phyloP scores from a whole-genome alignment of 306 rosid species.

The Vigna hirtella region DNA sequence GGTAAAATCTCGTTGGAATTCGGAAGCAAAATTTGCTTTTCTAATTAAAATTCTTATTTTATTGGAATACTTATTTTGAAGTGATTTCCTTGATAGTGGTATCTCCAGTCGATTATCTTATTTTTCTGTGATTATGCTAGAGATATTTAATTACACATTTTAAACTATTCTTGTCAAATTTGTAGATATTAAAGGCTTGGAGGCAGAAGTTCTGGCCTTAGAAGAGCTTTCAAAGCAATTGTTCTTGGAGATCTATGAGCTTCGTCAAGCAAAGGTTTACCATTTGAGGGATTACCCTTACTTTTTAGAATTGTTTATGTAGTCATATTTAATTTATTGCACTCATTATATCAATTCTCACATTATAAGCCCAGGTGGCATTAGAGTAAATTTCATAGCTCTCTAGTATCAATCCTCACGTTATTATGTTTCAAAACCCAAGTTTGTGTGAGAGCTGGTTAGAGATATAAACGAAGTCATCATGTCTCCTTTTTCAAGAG shows the following conservation, averaged over 20 bases:
- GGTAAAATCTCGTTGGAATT: conserved; percentile 20
- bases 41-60: not conserved
- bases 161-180: conserved; percentile 27
- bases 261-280: conserved; percentile 92
- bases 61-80: conserved; percentile 22
- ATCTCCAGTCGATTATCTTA: conserved; percentile 24
- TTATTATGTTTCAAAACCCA: conserved; percentile 11
- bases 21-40: conserved; percentile 17
- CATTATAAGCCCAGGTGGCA: not conserved
- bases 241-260: conserved; percentile 96
- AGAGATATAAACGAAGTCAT: not conserved
- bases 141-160: conserved; percentile 37
- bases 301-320: conserved; percentile 5
- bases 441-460: conserved; percentile 1
- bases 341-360: not conserved
- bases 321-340: conserved; percentile 9
- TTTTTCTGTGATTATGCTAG: conserved; percentile 25
- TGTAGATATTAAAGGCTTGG: conserved; percentile 86
- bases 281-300: conserved; percentile 36
- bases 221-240: conserved; percentile 98
- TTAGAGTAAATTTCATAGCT: conserved; percentile 3
- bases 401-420: no score
- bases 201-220: conserved; percentile 90
- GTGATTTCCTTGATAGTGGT: conserved; percentile 10
- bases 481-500: conserved; percentile 13